Evolutionary conservation across 75 land plant genomes (phyloP), one percentile per base, ranked within the genome.

Genomic region (Picea sitchensis): DNA sequence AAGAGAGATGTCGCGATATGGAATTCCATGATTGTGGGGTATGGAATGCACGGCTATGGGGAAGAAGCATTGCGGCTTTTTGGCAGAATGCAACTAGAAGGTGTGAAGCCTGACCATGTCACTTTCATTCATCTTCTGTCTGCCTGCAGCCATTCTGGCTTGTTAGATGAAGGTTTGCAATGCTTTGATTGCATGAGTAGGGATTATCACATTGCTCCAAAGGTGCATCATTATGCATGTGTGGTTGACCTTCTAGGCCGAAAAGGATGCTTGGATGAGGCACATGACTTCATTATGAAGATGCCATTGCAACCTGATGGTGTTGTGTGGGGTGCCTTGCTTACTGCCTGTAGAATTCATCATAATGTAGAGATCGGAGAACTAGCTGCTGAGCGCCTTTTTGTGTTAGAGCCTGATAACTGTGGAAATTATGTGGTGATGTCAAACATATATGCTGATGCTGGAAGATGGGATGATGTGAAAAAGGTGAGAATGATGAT

Each of bases 141-240:
- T 72, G 74, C 34, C 6, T 72, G 74, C 23, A 32, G 41, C 74
- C 74, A 72, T 72, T 23, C 74, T 18, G 74, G 74, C 21, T 6
- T 72, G 74, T 15, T 72, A 14, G 44, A 38, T 23, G 34, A 72
- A 72, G 74, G 41, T 3, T 26, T 23, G 34, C 21, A 18, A 20
- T 62, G 23, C 23, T 62, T 62, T 62, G 64, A 62, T 18, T 20
- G 21, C 20, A 62, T 62, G 64, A 20, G 20, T 21, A 62, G 64
- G 23, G n/a, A 62, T 62, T 62, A 62, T 62, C 7, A 7, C 34
- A 38, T 32, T 72, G 14, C 20, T 26, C 64, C 64, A 20, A 62
- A 17, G 20, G 64, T 62, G 20, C 64, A 62, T 9, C 64, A 62
- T n/a, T 62, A 15, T 62, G 64, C 64, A 20, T 62, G 64, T 21